Percentiles rank a stretch among this genome's conserved stretches.
phyloP scores from a whole-genome alignment of 352 stramenopile genomes.

The Pythium oligandrum region DNA sequence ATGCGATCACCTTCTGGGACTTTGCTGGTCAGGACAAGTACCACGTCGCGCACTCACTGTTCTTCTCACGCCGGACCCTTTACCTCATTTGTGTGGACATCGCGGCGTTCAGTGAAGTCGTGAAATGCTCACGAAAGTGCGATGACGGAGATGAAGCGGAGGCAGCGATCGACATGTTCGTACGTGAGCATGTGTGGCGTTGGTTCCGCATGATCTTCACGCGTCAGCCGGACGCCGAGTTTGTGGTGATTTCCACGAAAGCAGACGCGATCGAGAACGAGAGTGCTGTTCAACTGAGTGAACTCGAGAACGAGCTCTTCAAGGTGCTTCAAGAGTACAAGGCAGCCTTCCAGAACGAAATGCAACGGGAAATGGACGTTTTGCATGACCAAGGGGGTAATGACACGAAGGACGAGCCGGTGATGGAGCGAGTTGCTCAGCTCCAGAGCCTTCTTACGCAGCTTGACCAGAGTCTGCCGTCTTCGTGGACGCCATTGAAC shows the following conservation, averaged over 20 bases:
- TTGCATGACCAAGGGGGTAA: too few species aligned
- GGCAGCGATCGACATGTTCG: constrained; percentile 4
- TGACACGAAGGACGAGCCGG: too few species aligned
- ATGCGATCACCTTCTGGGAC: constrained; percentile 17
- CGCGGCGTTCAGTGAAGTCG: not conserved
- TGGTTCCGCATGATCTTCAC: constrained; percentile 9
- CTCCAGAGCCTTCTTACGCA: too few species aligned
- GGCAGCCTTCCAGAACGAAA: too few species aligned
- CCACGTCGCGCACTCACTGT: constrained; percentile 10
- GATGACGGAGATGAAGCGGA: not conserved
- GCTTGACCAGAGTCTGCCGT: too few species aligned
- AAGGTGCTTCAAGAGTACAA: too few species aligned
- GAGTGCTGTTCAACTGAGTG: too few species aligned
- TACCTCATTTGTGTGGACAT: constrained; percentile 12
- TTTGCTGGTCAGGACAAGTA: constrained; percentile 13
- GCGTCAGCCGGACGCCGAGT: constrained; percentile 11
- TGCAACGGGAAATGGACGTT: too few species aligned
- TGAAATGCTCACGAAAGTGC: not conserved
- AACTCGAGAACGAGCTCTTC: too few species aligned
- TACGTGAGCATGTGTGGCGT: not conserved
- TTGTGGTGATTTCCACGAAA: constrained; percentile 12
- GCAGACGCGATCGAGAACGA: not conserved
- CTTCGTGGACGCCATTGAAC: too few species aligned
- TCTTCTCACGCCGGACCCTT: constrained; percentile 10
- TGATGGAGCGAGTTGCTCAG: too few species aligned